Percentiles rank a stretch among this genome's conserved stretches.
Conservation (phyloP, 768 basidiomycete genomes). For the Scleroderma bovista region DNA sequence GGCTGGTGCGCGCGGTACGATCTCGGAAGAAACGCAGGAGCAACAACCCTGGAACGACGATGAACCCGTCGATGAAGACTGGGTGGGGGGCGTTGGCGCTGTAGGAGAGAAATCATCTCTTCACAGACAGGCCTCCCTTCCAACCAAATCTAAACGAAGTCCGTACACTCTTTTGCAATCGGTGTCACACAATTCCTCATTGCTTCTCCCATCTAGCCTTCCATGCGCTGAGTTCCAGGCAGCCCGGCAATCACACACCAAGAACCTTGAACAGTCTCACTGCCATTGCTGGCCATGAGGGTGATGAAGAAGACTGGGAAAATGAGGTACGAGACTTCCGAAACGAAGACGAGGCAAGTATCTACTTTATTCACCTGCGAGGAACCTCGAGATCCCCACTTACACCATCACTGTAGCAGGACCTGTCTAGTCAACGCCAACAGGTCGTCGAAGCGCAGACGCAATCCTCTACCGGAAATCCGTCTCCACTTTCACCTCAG, state of each 20-base stretch:
- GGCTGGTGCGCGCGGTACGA: constrained; percentile 52
- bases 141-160: constrained; percentile 78
- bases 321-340: constrained; percentile 51
- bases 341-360: constrained; percentile 62
- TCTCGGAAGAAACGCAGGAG: constrained; percentile 62
- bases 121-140: constrained; percentile 77
- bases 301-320: constrained; percentile 88
- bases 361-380: constrained; percentile 4
- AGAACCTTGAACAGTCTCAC: constrained; percentile 77
- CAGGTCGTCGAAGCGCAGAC: constrained; percentile 46
- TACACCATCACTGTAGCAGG: constrained; percentile 17
- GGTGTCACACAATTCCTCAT: constrained; percentile 5
- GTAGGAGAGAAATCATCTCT: constrained; percentile 79
- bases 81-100: constrained; percentile 76
- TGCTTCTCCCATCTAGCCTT: constrained; percentile 36
- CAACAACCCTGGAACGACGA: constrained; percentile 65
- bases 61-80: constrained; percentile 72
- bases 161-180: constrained; percentile 15
- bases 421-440: constrained; percentile 34
- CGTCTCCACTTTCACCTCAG: constrained; percentile 62
- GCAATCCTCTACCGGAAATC: constrained; percentile 31
- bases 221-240: constrained; percentile 43
- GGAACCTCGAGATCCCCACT: constrained; percentile 6
- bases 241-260: constrained; percentile 59
- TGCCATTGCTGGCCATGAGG: constrained; percentile 81